phyloP scores from a whole-genome alignment of 805 yeast species.

The Kodamaea laetipori region DNA sequence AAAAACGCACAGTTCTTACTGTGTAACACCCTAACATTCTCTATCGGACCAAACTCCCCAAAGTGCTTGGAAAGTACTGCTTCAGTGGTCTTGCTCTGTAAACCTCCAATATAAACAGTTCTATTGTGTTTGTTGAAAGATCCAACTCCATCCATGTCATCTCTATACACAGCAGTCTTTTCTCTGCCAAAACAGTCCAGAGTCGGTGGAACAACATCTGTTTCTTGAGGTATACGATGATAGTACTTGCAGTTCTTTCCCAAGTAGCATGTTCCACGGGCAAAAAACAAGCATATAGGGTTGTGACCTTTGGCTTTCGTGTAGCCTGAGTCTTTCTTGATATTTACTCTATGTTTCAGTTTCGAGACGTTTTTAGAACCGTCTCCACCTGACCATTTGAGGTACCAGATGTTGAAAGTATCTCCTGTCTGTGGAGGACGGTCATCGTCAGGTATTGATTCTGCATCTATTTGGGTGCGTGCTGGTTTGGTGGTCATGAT shows the following conservation, averaged over 20 bases:
- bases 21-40: constrained; percentile 60
- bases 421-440: constrained; percentile 81
- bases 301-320: constrained; percentile 63
- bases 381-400: constrained; percentile 81
- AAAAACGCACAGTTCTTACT: constrained; percentile 77
- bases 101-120: constrained; percentile 76
- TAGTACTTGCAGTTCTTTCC: constrained; percentile 76
- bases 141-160: constrained; percentile 95
- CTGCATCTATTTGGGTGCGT: constrained; percentile 70
- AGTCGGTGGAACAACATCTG: constrained; percentile 61
- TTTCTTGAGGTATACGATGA: constrained; percentile 70
- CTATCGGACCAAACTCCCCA: constrained; percentile 75
- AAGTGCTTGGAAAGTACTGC: constrained; percentile 49
- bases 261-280: constrained; percentile 81
- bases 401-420: constrained; percentile 83
- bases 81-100: constrained; percentile 39
- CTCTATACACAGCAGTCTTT: constrained; percentile 75
- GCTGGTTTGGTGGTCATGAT: constrained; percentile 49
- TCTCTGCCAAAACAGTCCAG: constrained; percentile 93
- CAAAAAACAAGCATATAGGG: constrained; percentile 79
- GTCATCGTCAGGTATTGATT: constrained; percentile 53
- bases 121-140: constrained; percentile 67
- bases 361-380: constrained; percentile 53
- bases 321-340: constrained; percentile 67
- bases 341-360: constrained; percentile 60